Evolutionary conservation across 2,329 filamentous ascomycete species (phyloP), one percentile per base, ranked within the genome.

Genomic region (Monosporascus sp.): DNA sequence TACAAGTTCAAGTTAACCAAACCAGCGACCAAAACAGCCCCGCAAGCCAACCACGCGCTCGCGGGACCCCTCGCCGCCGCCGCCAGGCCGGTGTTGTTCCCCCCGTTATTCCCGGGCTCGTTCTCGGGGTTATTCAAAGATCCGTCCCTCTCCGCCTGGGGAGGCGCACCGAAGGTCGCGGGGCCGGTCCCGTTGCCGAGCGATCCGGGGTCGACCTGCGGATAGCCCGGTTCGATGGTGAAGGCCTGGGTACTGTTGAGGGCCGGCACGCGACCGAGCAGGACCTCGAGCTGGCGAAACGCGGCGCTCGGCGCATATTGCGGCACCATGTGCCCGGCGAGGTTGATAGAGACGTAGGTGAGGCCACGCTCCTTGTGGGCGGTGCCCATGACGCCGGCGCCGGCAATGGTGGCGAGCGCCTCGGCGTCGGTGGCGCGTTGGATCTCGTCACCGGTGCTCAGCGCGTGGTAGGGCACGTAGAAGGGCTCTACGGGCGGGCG

Each of bases 361-460:
- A 96, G 71, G 0, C 88, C 88, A 43, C 90, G 78, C 74, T 95
- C 91, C 0, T 84, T 86, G 61, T 88, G 83, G 17, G 80, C 79
- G 0, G 81, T 84, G 1, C 91, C 91, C 66, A 91, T 76, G 1
- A 88, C 76, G 2, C 89, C 89, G 1, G 79, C 75, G 0, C 78
- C 87, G 0, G 84, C 81, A 18, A 79, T 67, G n/a, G 74, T 74
- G 14, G 70, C 70, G 6, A 68, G 63, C 18, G 54, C 46, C 7
- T 51, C 51, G 37, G 48, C 40, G 55, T 68, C 58, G 2, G 57
- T 51, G 55, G 60, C 60, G 18, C n/a, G 17, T 38, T 58, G 49
- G 57, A 69, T 63, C 40, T 62, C 60, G 55, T 49, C 52, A 4
- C 57, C 48, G 2, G 71, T 60, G 51, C 57, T 70, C 22, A 78